Percentiles rank a stretch among this genome's conserved stretches.
Evolutionary conservation across 2,329 filamentous ascomycete species (phyloP).

Genomic region (Trichoderma atrobrunneum): DNA sequence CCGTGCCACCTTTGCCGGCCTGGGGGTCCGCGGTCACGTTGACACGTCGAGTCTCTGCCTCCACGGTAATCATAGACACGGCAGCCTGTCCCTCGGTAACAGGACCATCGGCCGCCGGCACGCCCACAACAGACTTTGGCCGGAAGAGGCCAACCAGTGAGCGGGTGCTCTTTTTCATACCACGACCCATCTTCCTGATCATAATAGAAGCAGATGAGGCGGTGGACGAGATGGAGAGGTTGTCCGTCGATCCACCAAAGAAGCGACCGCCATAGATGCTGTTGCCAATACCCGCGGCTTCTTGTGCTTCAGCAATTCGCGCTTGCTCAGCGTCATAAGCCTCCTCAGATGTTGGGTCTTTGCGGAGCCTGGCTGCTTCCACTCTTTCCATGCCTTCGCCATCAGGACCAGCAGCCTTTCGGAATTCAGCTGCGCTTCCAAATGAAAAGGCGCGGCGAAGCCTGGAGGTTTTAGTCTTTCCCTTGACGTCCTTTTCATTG

Average conservation of each 20-base stretch:
- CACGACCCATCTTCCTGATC: slow-evolving; percentile 97
- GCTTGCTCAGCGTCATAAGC: slow-evolving; percentile 84
- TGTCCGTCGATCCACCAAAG: slow-evolving; percentile 90
- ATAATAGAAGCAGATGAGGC: slow-evolving; percentile 88
- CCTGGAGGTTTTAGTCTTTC: slow-evolving; percentile 81
- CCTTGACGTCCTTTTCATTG: slow-evolving; percentile 72
- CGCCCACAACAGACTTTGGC: slow-evolving; percentile 85
- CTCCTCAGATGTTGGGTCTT: slow-evolving; percentile 60
- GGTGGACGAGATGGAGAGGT: slow-evolving; percentile 85
- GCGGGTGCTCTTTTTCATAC: slow-evolving; percentile 91
- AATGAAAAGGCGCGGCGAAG: slow-evolving; percentile 93
- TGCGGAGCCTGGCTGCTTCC: slow-evolving; percentile 58
- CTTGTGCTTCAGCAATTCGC: slow-evolving; percentile 87
- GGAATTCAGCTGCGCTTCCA: slow-evolving; percentile 87
- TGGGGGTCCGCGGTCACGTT: slow-evolving; percentile 71
- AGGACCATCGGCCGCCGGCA: slow-evolving; percentile 66
- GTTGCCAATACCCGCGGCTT: slow-evolving; percentile 85
- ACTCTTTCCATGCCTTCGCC: slow-evolving; percentile 36
- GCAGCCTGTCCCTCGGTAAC: slow-evolving; percentile 71
- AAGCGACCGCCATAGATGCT: slow-evolving; percentile 89
- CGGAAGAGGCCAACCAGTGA: slow-evolving; percentile 93
- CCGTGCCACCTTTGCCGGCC: slow-evolving; percentile 69
- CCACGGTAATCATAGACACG: slow-evolving; percentile 92
- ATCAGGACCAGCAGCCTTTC: slow-evolving; percentile 68
- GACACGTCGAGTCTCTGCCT: slow-evolving; percentile 82